Conservation (phyloP, 2,329 filamentous ascomycete genomes). For the Aspergillus candidus region DNA sequence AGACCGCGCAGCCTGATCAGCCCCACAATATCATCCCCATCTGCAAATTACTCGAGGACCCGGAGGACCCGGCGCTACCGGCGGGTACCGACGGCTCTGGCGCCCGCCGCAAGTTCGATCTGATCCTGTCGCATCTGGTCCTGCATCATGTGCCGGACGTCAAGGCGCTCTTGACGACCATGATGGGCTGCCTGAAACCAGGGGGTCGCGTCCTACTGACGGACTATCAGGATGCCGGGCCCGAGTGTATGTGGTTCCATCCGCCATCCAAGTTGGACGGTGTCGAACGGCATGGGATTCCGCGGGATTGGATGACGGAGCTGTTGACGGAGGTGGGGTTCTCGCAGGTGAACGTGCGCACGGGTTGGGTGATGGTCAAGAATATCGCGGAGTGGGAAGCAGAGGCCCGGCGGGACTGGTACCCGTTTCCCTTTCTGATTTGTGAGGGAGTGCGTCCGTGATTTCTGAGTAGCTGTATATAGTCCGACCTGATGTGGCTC, state of each 20-base stretch:
- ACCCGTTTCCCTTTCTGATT: slow-evolving; percentile 39
- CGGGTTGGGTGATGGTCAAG: slow-evolving; percentile 48
- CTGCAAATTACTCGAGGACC: slow-evolving; percentile 44
- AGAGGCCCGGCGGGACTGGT: slow-evolving; percentile 27
- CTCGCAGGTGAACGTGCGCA: slow-evolving; percentile 42
- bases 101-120: slow-evolving; percentile 42
- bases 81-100: slow-evolving; percentile 23
- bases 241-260: slow-evolving; percentile 49
- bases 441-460: slow-evolving; percentile 27
- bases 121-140: slow-evolving; percentile 50
- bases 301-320: slow-evolving; percentile 34
- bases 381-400: slow-evolving; percentile 45
- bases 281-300: slow-evolving; percentile 51
- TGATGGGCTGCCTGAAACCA: slow-evolving; percentile 43
- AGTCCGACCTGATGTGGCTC: too few species aligned
- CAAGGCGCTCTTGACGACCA: slow-evolving; percentile 37
- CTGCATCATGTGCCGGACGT: slow-evolving; percentile 52
- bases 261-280: slow-evolving; percentile 47
- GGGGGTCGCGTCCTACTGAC: slow-evolving; percentile 50
- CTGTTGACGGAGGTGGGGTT: slow-evolving; percentile 47
- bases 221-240: slow-evolving; percentile 54
- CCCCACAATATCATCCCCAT: slow-evolving; percentile 44
- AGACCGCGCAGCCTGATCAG: slow-evolving; percentile 30
- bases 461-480: background rate
- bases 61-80: slow-evolving; percentile 43